A percentile compares a stretch with the other conserved stretches of the same genome.
These are phyloP conservation scores for Trametes gibbosa DNA, from an alignment of 768 basidiomycete species.

Conservation along the genomic window DNA sequence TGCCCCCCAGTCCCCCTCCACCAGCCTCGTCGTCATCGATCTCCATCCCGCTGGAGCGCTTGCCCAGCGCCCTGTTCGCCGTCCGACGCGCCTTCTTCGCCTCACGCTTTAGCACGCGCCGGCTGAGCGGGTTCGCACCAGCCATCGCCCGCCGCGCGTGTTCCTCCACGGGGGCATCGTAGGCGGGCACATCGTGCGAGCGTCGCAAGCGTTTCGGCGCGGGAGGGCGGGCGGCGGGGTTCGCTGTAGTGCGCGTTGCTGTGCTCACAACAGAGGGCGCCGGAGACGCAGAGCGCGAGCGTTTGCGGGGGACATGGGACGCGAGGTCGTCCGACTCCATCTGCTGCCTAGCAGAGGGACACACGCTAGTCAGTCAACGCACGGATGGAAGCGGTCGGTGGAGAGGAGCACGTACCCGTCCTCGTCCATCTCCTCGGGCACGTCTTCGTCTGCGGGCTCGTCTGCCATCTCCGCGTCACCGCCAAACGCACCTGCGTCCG, in stretches of 20 bases:
- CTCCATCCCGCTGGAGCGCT: conserved; percentile 30
- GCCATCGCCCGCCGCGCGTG: conserved; percentile 47
- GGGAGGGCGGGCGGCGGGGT: conserved; percentile 10
- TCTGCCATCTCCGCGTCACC: conserved; percentile 31
- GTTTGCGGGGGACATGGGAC: conserved; percentile 29
- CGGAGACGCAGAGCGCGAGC: conserved; percentile 30
- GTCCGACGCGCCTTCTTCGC: conserved; percentile 61
- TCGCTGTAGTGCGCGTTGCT: not conserved
- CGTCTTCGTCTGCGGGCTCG: conserved; percentile 35
- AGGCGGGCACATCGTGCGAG: conserved; percentile 46
- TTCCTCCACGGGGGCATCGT: conserved; percentile 49
- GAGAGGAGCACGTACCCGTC: conserved; percentile 32
- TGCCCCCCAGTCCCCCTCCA: conserved; percentile 14
- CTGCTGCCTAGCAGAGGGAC: conserved; percentile 9
- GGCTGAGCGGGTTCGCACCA: conserved; percentile 55
- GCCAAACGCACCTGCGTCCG: conserved; percentile 79
- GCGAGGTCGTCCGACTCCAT: conserved; percentile 33
- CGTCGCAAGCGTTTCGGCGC: conserved; percentile 59
- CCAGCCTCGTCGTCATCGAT: conserved; percentile 31
- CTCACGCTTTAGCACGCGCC: conserved; percentile 59
- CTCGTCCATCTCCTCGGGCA: conserved; percentile 37
- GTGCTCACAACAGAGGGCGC: conserved; percentile 14
- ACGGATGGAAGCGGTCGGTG: not conserved
- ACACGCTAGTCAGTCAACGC: not conserved
- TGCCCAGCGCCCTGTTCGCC: conserved; percentile 31